A percentile compares a stretch with the other conserved stretches of the same genome.
Evolutionary conservation across 257 asterid species (phyloP).

Genomic region (Salvia miltiorrhiza): DNA sequence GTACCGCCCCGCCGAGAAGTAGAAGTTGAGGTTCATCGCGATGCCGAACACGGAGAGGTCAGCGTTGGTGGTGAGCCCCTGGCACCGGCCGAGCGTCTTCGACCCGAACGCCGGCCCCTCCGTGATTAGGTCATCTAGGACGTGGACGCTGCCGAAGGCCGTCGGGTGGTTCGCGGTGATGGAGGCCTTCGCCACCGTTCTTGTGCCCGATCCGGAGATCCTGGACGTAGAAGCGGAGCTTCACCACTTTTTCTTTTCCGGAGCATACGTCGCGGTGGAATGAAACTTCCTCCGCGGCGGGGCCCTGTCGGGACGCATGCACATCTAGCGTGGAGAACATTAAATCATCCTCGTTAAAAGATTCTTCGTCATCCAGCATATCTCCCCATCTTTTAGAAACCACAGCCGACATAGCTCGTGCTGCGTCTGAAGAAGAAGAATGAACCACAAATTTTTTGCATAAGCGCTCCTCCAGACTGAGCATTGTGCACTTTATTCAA

Average conservation of each 20-base stretch:
- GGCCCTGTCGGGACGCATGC: too few relatives aligned
- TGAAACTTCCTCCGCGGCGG: neutral
- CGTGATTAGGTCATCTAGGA: slow-evolving; percentile 34
- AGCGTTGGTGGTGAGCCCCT: slow-evolving; percentile 29
- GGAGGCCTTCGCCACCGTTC: neutral
- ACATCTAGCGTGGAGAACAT: neutral
- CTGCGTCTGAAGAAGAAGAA: too few relatives aligned
- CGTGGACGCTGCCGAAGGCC: neutral
- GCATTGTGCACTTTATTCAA: too few relatives aligned
- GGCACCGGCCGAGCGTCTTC: slow-evolving; percentile 34
- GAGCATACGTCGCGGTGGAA: neutral
- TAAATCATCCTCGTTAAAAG: too few relatives aligned
- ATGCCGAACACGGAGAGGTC: neutral
- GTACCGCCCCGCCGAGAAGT: slow-evolving; percentile 10
- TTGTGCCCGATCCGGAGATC: neutral
- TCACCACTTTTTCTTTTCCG: neutral
- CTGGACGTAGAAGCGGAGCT: neutral
- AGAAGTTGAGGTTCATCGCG: neutral
- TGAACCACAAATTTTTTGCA: too few relatives aligned
- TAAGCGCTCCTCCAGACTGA: too few relatives aligned
- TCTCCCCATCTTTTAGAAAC: too few relatives aligned
- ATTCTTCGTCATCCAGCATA: too few relatives aligned
- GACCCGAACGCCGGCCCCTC: slow-evolving; percentile 28
- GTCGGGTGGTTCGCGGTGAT: neutral
- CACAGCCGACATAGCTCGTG: too few relatives aligned